These are phyloP conservation scores for Fusarium sarcochroum DNA, from an alignment of 2,329 filamentous ascomycete genomes.

Conservation along the genomic window DNA sequence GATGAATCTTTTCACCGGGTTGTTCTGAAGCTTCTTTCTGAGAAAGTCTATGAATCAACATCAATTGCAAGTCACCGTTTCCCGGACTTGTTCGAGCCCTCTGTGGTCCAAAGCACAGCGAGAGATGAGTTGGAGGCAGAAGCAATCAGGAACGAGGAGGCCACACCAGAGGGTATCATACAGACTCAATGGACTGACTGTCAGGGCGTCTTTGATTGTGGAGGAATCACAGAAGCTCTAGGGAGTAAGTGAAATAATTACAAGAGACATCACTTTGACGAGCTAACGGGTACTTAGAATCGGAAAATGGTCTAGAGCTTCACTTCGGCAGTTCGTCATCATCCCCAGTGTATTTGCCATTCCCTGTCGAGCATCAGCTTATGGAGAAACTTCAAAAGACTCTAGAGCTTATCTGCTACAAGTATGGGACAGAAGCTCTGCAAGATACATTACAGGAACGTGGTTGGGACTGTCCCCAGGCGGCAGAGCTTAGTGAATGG, in stretches of 20 bases:
- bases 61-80: neutral
- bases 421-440: neutral
- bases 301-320: too few relatives aligned
- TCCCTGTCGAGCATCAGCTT: neutral
- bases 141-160: neutral
- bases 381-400: neutral
- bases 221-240: neutral
- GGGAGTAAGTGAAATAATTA: neutral
- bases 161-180: neutral
- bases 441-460: neutral
- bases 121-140: neutral
- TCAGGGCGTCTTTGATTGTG: neutral
- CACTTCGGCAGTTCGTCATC: too few relatives aligned
- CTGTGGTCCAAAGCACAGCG: neutral
- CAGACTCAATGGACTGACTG: neutral
- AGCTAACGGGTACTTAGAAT: too few relatives aligned
- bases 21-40: neutral
- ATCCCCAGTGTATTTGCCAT: neutral
- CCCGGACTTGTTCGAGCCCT: neutral
- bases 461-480: conserved; percentile 3
- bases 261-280: too few relatives aligned
- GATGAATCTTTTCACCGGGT: neutral
- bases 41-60: neutral
- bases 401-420: neutral
- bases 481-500: neutral